Evolutionary conservation across 1,284 basidiomycete species (phyloP), one percentile per base, ranked within the genome.

Genomic region (Heterobasidion occidentale): DNA sequence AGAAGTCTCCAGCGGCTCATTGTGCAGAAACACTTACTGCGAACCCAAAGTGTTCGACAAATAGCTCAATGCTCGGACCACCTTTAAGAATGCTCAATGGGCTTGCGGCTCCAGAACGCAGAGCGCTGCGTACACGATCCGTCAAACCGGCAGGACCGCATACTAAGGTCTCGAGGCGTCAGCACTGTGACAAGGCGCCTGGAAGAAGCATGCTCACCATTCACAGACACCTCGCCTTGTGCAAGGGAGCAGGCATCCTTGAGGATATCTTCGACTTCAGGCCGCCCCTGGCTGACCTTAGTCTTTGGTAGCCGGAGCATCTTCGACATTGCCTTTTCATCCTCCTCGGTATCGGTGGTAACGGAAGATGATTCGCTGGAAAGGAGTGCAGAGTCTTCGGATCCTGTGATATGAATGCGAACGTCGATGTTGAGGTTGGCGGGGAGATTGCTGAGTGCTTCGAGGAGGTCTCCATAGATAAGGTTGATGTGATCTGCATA

Each of bases 11-110:
- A 9, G n/a, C n/a, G 15, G 27, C 14, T 51, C 17, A 19, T 6
- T 4, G 44, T 27, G 45, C 5, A 38, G 36, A 36, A 33, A 9
- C 7, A 56, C 56, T 36, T 47, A 56, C 56, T 17, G 71, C 73
- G 52, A 74, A 75, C 14, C 75, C 77, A 64, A 76, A 79, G 38
- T 73, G 68, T 61, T 81, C 80, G 15, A 79, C 72, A 62, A 77
- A 74, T 33, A 80, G 62, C 14, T 68, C 70, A 17, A 79, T 69
- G 52, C 67, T 74, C 2, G 77, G 71, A 0, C 73, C 72, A 33
- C 78, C 77, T 12, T 67, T 67, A 53, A 79, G 61, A 2, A 77
- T 61, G 15, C 64, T 67, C 6, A 48, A 44, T n/a, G 69, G 69
- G 6, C 70, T 68, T 1, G 73, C 70, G 9, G 71, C 64, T 0